Evolutionary conservation across 2,329 filamentous ascomycete genomes (phyloP), one percentile per base, ranked within the genome.

Genomic region (Davidsoniella virescens): DNA sequence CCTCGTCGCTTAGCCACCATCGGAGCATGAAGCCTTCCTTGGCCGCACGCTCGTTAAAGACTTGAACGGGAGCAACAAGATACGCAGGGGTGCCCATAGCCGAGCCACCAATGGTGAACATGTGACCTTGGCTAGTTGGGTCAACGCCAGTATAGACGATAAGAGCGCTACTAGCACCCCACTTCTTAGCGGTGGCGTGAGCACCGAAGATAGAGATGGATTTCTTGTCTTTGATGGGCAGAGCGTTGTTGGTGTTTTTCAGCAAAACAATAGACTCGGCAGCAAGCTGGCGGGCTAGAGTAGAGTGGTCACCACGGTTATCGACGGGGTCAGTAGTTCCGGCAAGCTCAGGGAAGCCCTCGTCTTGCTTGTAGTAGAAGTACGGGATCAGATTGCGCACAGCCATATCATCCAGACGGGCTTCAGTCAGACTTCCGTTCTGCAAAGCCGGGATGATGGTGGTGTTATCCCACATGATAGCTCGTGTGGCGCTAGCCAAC

Each of bases 401-500:
- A 47, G 65, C 64, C 68, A 71, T 71, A 53, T 70, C 69, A 39
- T 72, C 63, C 14, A 73, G 47, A 3, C 70, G 65, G 10, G 58
- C 51, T 43, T 61, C 58, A 2, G 62, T 57, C 4, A 73, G 56
- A 5, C 61, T 70, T 14, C 71, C 68, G 55, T 73, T 73, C 49
- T 65, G 64, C 18, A 77, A 66, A 4, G 67, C 70, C 3, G 55
- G 57, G 29, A 67, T 69, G 17, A 75, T 59, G 40, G 70, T 70
- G 46, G 61, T 39, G 33, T 49, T 54, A 7, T 64, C 65, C 76
- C 77, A 80, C 33, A 73, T 67, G 50, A 67, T 76, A 52, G 85
- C 84, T 23, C 20, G 1, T 23, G 20, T 23, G 0, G 83, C 83
- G 83, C 86, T 85, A 8, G 72, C 73, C 72, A 85, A 77, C 4